Evolutionary conservation across 345 rosid species (phyloP).

Genomic region (Gynandropsis gynandra): DNA sequence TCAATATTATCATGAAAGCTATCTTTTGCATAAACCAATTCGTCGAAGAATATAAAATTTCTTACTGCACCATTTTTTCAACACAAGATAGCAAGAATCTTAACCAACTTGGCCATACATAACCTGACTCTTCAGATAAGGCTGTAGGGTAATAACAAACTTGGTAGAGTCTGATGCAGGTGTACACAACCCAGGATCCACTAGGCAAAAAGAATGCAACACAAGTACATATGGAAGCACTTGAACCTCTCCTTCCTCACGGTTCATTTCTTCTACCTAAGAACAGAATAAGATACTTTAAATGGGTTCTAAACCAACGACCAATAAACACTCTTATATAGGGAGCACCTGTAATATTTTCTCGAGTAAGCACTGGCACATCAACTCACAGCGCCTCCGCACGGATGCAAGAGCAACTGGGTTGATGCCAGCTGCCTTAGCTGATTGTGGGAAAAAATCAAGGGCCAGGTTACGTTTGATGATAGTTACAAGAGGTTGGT

Average conservation of each 20-base stretch:
- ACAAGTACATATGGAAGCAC: conserved; percentile 78
- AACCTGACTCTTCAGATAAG: conserved; percentile 96
- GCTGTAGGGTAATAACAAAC: conserved; percentile 87
- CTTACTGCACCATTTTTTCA: conserved; percentile 13
- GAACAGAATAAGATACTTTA: conserved; percentile 16
- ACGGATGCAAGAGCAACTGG: conserved; percentile 80
- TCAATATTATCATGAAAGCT: conserved; percentile 12
- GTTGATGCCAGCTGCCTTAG: conserved; percentile 94
- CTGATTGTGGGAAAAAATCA: conserved; percentile 89
- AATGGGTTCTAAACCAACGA: conserved; percentile 17
- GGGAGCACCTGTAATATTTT: conserved; percentile 81
- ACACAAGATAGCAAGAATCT: conserved; percentile 14
- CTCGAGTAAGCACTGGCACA: conserved; percentile 96
- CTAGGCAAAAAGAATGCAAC: conserved; percentile 90
- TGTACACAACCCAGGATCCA: conserved; percentile 86
- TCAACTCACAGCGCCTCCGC: conserved; percentile 85
- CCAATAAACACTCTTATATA: conserved; percentile 9
- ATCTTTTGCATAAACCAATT: conserved; percentile 14
- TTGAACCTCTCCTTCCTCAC: conserved; percentile 51
- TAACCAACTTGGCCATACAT: conserved; percentile 13
- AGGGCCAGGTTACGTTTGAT: conserved; percentile 86
- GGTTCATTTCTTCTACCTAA: conserved; percentile 85
- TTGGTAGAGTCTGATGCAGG: conserved; percentile 92
- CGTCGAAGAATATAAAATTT: conserved; percentile 13
- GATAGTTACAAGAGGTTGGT: conserved; percentile 81